phyloP scores from a whole-genome alignment of 768 basidiomycete genomes.

The Trametes maxima region DNA sequence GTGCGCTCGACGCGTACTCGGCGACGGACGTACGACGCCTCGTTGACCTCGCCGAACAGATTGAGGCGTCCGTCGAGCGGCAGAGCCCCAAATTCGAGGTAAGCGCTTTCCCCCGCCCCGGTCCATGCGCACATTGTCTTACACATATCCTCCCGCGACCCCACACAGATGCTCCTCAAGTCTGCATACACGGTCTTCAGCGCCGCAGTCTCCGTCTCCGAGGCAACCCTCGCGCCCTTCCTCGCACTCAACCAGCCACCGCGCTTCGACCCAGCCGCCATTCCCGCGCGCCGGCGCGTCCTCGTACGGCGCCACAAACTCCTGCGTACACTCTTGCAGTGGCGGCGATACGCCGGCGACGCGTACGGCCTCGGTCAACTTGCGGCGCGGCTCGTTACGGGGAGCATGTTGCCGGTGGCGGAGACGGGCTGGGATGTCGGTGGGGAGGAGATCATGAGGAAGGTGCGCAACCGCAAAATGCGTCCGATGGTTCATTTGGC shows the following conservation, averaged over 20 bases:
- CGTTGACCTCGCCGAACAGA: conserved; percentile 77
- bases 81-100: conserved; percentile 70
- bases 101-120: conserved; percentile 13
- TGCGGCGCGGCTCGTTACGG: conserved; percentile 56
- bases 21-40: conserved; percentile 57
- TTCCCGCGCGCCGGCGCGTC: conserved; percentile 71
- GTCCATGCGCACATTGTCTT: not conserved
- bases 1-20: conserved; percentile 84
- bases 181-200: conserved; percentile 56
- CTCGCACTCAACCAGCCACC: conserved; percentile 42
- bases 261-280: conserved; percentile 76
- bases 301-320: conserved; percentile 71
- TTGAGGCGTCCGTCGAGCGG: conserved; percentile 72
- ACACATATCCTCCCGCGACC: not conserved
- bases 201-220: conserved; percentile 53
- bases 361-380: conserved; percentile 57
- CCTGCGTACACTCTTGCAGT: conserved; percentile 68
- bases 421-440: conserved; percentile 87
- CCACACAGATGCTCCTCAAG: conserved; percentile 56
- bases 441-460: conserved; percentile 62
- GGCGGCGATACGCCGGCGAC: conserved; percentile 74
- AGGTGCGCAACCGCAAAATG: conserved; percentile 44
- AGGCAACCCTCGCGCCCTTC: conserved; percentile 53
- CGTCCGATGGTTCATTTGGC: not conserved
- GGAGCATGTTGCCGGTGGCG: conserved; percentile 65